These are phyloP conservation scores for Aspergillus kassunensis DNA, from an alignment of 495 filamentous ascomycete genomes.

Conservation along the genomic window DNA sequence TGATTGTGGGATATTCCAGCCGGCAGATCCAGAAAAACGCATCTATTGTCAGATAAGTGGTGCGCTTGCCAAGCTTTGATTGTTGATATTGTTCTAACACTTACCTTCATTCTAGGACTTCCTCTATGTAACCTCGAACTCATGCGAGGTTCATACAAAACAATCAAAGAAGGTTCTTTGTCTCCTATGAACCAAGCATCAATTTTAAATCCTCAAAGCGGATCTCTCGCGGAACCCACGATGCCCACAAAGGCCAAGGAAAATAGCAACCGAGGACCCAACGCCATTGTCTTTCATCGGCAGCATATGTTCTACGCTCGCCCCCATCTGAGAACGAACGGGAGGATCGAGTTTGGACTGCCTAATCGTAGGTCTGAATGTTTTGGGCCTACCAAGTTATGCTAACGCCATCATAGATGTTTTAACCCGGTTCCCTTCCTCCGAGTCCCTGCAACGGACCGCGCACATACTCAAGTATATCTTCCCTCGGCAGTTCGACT, in stretches of 20 bases:
- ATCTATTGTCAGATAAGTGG: conserved; percentile 80
- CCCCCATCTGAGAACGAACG: conserved; percentile 61
- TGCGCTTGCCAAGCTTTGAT: conserved; percentile 16
- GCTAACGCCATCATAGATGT: conserved; percentile 57
- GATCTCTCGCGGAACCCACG: too few species aligned
- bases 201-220: too few species aligned
- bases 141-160: neutral
- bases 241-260: neutral
- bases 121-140: conserved; percentile 42
- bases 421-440: conserved; percentile 66
- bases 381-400: neutral
- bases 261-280: conserved; percentile 30
- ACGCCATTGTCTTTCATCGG: conserved; percentile 71
- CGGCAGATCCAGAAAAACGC: conserved; percentile 53
- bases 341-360: conserved; percentile 67
- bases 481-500: conserved; percentile 83
- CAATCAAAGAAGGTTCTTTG: too few species aligned
- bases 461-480: conserved; percentile 84
- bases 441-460: conserved; percentile 46
- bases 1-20: conserved; percentile 71
- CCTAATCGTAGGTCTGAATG: conserved; percentile 39
- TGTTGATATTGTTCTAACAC: neutral
- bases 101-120: conserved; percentile 30
- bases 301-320: conserved; percentile 84
- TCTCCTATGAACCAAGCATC: neutral